Conservation (phyloP, 768 basidiomycete species). For the Mycena indigotica region DNA sequence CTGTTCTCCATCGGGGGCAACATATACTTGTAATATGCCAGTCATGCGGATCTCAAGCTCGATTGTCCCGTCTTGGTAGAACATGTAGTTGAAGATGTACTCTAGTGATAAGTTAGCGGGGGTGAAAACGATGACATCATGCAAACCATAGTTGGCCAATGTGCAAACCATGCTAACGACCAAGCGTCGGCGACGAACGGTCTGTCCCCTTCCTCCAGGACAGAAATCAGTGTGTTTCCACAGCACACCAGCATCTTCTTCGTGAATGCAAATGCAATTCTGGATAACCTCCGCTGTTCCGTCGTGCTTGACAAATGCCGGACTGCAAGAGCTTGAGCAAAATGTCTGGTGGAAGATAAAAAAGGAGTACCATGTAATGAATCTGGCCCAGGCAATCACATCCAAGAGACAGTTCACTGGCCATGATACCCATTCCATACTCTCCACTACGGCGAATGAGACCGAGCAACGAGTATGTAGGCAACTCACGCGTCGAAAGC, state of each 20-base stretch:
- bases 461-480: neutral
- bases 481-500: conserved; percentile 72
- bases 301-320: conserved; percentile 69
- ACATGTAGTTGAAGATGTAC: conserved; percentile 85
- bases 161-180: conserved; percentile 93
- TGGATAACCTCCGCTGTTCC: conserved; percentile 75
- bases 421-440: conserved; percentile 92
- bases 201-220: conserved; percentile 73
- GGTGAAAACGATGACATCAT: neutral
- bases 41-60: conserved; percentile 85
- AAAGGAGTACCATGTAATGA: conserved; percentile 67
- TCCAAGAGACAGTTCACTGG: conserved; percentile 86
- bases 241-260: conserved; percentile 85
- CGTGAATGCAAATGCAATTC: conserved; percentile 91
- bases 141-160: conserved; percentile 81
- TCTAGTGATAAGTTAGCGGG: conserved; percentile 44
- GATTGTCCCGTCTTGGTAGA: conserved; percentile 89
- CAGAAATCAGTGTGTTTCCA: conserved; percentile 95
- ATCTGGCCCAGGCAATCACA: conserved; percentile 90
- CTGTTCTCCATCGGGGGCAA: conserved; percentile 61
- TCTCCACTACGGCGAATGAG: conserved; percentile 57
- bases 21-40: conserved; percentile 80
- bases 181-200: conserved; percentile 79
- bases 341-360: neutral
- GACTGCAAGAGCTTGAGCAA: conserved; percentile 53